Conservation (phyloP, 257 asterid species). For the Petunia secreta region DNA sequence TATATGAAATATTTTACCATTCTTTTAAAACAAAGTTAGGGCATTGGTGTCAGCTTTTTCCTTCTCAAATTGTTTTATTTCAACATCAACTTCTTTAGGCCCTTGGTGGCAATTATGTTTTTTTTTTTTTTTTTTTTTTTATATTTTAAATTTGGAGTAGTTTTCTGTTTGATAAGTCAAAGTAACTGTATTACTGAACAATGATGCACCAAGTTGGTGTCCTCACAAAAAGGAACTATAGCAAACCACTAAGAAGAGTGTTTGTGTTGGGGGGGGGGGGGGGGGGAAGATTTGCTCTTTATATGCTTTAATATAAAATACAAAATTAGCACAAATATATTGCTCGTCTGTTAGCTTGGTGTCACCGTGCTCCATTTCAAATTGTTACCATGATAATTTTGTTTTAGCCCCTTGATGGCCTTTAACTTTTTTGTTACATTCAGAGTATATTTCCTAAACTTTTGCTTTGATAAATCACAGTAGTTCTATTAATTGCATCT, state of each 20-base stretch:
- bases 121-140: background rate
- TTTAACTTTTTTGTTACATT: slow-evolving; percentile 11
- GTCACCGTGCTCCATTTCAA: background rate
- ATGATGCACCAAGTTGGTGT: slow-evolving; percentile 14
- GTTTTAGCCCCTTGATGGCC: background rate
- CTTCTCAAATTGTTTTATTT: slow-evolving; percentile 7
- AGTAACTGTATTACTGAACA: background rate
- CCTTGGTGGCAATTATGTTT: background rate
- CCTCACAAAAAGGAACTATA: background rate
- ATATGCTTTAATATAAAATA: background rate
- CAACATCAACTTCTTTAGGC: slow-evolving; percentile 4
- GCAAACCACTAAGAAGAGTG: background rate
- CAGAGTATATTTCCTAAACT: background rate
- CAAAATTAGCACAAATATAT: slow-evolving; percentile 10
- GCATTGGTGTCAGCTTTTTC: slow-evolving; percentile 11
- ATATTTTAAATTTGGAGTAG: background rate
- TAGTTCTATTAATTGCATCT: background rate
- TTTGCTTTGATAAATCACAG: background rate
- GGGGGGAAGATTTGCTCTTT: background rate
- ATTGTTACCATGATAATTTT: background rate
- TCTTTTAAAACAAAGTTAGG: too few relatives aligned
- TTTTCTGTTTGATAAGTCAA: slow-evolving; percentile 20
- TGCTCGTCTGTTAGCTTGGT: background rate
- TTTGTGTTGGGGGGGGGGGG: background rate
- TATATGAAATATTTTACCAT: too few relatives aligned